These are phyloP conservation scores for Lycium barbarum DNA, from an alignment of 257 asterid genomes.

Conservation along the genomic window DNA sequence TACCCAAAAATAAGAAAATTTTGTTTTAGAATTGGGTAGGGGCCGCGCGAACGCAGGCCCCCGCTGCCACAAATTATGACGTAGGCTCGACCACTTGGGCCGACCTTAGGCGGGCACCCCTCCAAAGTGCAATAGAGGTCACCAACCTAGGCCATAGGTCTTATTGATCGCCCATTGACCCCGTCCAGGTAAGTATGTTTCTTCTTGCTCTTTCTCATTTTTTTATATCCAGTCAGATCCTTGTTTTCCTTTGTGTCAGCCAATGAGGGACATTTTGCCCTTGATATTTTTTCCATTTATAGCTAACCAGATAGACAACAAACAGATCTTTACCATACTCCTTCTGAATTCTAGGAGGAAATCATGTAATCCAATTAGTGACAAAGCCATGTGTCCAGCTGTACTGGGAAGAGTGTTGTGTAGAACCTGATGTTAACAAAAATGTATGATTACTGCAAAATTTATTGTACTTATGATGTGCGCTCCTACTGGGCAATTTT, in stretches of 20 bases:
- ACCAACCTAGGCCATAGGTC: constrained; percentile 34
- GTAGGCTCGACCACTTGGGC: constrained; percentile 33
- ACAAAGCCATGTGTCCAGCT: too few relatives aligned
- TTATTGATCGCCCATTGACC: constrained; percentile 32
- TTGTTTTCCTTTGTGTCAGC: not conserved
- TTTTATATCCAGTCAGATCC: not conserved
- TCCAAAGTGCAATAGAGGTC: constrained; percentile 41
- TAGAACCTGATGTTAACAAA: too few relatives aligned
- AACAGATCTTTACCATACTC: not conserved
- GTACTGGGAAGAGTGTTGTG: too few relatives aligned
- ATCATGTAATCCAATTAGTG: too few relatives aligned
- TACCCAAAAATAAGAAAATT: too few relatives aligned
- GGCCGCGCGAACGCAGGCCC: not conserved
- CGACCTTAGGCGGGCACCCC: constrained; percentile 38
- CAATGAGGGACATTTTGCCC: too few relatives aligned
- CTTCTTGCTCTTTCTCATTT: not conserved
- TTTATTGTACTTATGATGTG: too few relatives aligned
- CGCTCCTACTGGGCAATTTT: too few relatives aligned
- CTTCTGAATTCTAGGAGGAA: too few relatives aligned
- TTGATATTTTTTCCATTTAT: too few relatives aligned
- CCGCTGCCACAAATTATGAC: constrained; percentile 36
- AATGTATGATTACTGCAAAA: too few relatives aligned
- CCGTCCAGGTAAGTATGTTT: constrained; percentile 44
- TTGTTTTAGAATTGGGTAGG: too few relatives aligned
- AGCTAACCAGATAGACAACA: not conserved